Evolutionary conservation across 164 flowering plant genomes (phyloP).

Genomic region (Santalum album): DNA sequence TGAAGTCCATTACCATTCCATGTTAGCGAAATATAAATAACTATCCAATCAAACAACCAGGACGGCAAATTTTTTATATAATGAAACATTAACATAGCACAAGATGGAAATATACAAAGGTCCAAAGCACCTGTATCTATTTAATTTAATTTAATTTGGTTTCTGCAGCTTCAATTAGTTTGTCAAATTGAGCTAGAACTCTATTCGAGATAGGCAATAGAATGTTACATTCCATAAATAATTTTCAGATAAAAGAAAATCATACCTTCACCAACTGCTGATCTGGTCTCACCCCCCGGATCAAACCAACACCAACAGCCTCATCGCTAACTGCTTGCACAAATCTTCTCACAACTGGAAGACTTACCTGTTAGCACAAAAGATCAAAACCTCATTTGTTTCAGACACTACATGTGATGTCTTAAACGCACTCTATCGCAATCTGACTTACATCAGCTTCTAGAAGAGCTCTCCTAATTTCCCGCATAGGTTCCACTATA

Average conservation of each 20-base stretch:
- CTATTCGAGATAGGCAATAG: background rate
- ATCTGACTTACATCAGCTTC: conserved; percentile 84
- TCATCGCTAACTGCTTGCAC: conserved; percentile 83
- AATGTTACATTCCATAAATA: background rate
- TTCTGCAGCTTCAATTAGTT: background rate
- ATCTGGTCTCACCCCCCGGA: conserved; percentile 88
- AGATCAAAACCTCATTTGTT: background rate
- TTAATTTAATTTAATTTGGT: too few species aligned
- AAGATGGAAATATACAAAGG: too few species aligned
- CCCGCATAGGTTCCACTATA: conserved; percentile 93
- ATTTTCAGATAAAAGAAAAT: background rate
- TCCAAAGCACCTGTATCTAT: too few species aligned
- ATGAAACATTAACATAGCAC: too few species aligned
- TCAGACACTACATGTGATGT: background rate
- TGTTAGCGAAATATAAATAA: background rate
- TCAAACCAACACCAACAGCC: conserved; percentile 87
- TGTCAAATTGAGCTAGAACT: background rate
- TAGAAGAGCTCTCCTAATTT: conserved; percentile 89
- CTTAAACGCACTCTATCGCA: background rate
- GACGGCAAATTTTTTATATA: background rate
- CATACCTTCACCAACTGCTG: conserved; percentile 92
- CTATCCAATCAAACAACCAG: background rate
- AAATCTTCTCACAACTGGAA: conserved; percentile 94
- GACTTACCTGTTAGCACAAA: conserved; percentile 59
- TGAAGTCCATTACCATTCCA: background rate